Evolutionary conservation across 768 basidiomycete species (phyloP).

Genomic region (Tephrocybe sp.): DNA sequence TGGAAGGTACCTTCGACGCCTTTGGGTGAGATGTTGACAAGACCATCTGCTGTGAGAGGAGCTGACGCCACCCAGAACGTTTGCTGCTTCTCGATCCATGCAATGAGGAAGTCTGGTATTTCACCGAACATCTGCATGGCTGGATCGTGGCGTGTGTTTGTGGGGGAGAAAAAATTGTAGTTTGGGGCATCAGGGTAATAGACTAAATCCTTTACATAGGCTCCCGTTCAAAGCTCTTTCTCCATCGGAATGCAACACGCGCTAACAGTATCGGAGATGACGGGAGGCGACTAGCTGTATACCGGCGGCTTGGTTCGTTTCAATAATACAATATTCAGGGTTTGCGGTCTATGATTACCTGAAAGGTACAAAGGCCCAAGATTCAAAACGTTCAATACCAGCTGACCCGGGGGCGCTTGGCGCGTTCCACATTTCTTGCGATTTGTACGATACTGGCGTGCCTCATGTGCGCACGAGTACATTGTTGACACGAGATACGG

Average conservation of each 20-base stretch:
- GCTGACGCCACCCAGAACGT: conserved; percentile 75
- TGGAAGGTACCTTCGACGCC: conserved; percentile 66
- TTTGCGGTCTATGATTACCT: conserved; percentile 13
- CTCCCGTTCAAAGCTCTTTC: conserved; percentile 14
- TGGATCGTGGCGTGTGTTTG: neutral
- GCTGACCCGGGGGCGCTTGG: conserved; percentile 14
- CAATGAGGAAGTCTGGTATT: conserved; percentile 51
- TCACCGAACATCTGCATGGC: conserved; percentile 59
- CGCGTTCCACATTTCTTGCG: neutral
- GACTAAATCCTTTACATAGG: conserved; percentile 18
- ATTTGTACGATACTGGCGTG: neutral
- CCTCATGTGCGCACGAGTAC: conserved; percentile 1
- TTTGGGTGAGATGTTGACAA: conserved; percentile 72
- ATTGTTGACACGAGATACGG: conserved; percentile 7
- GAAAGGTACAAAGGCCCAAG: conserved; percentile 12
- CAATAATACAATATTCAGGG: conserved; percentile 4
- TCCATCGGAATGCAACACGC: conserved; percentile 21
- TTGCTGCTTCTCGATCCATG: conserved; percentile 64
- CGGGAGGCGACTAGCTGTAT: conserved; percentile 12
- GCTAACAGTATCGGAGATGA: conserved; percentile 16
- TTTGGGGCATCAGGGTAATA: conserved; percentile 3
- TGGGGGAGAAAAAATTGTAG: conserved; percentile 1
- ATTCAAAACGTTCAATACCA: conserved; percentile 12
- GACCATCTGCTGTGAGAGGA: conserved; percentile 55
- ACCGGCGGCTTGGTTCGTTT: conserved; percentile 16